phyloP scores from a whole-genome alignment of 345 rosid species.

The Pugionium dolabratum region DNA sequence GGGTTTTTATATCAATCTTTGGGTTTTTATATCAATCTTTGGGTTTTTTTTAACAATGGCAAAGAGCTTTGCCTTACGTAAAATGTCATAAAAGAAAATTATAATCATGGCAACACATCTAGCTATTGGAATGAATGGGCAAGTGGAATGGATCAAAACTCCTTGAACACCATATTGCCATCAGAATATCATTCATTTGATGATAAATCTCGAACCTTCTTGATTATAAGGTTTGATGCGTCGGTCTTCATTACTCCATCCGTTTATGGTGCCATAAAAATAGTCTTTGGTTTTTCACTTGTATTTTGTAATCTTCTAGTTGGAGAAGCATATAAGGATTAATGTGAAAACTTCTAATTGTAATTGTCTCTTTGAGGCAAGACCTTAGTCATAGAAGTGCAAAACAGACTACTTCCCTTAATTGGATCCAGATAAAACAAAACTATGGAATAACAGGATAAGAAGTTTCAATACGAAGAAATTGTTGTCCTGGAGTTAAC shows the following conservation, averaged over 20 bases:
- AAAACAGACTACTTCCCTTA: no score
- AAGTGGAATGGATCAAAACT: neutral
- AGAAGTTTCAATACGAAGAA: neutral
- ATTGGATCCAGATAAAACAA: constrained; percentile 23
- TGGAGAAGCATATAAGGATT: neutral
- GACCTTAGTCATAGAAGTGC: neutral
- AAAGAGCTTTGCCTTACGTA: no score
- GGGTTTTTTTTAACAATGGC: no score
- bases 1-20: no score
- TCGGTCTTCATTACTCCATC: neutral
- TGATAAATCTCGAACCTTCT: neutral
- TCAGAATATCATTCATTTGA: neutral
- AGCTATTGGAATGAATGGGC: neutral
- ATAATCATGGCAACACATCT: no score
- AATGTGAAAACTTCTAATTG: neutral
- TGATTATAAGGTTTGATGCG: neutral
- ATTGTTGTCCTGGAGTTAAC: constrained; percentile 1
- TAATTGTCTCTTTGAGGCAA: neutral
- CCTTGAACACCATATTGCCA: neutral
- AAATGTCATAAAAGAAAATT: no score
- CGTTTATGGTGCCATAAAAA: neutral
- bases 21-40: no score
- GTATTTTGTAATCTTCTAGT: neutral
- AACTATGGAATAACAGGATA: constrained; percentile 17
- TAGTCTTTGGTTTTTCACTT: neutral